Evolutionary conservation across 2,329 filamentous ascomycete genomes (phyloP), one percentile per base, ranked within the genome.

Genomic region (Cadophora malorum): DNA sequence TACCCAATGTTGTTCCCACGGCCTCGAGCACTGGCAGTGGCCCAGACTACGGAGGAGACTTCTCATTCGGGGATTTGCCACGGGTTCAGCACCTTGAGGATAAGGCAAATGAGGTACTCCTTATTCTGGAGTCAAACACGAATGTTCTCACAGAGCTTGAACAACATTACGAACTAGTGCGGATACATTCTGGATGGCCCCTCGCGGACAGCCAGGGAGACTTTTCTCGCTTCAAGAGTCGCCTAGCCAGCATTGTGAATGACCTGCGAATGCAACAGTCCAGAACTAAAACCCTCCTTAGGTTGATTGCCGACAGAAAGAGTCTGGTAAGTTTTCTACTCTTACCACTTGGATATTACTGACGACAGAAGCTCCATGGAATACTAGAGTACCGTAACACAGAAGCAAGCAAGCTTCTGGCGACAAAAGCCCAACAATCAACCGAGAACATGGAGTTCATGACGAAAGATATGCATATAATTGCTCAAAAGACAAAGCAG

Each of bases 401-500:
- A 3, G 50, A 53, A 28, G n/a, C 50, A 12, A 53, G 10, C 12
- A 28, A 28, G 25, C 3, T 28, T 2, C 28, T 53, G 2, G 50
- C 50, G 3, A 53, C 10, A 14, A 28, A 28, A 12, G 5, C 50
- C 2, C 50, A 53, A 14, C 10, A 25, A 4, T 53, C 50, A 25
- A 6, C 50, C 7, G 4, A 28, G 8, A 53, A 53, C 8, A 28
- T 53, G 21, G 50, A 53, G 12, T 8, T 14, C 7, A 25, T 53
- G 23, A 53, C 50, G 4, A 10, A 28, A 53, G 69, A 75, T 4
- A 77, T 76, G 74, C 73, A 78, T 45, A 65, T 69, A 0, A 74
- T 81, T 38, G 78, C 80, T 1, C 63, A 71, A 21, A 77, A 79
- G 66, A 74, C 79, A 0, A 76, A 78, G 50, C 71, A 75, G 41